These are phyloP conservation scores for Geotrichum cucujoidarum DNA, from an alignment of 1,139 yeast genomes.

Conservation along the genomic window DNA sequence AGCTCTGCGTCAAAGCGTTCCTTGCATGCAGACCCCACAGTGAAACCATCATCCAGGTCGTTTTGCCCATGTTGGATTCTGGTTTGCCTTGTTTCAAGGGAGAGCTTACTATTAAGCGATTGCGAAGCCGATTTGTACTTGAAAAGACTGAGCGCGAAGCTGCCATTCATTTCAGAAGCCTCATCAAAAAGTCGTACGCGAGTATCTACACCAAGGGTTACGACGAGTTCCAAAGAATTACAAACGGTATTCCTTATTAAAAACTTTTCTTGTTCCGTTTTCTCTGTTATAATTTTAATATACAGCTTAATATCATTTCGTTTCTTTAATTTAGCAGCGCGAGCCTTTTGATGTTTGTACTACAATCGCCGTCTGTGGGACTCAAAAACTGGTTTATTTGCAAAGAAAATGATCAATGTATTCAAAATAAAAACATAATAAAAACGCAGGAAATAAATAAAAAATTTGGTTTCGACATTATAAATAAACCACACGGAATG, in stretches of 20 bases:
- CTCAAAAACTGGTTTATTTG: too few relatives aligned
- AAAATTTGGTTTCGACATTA: too few relatives aligned
- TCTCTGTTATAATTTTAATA: too few relatives aligned
- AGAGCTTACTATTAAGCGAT: constrained; percentile 69
- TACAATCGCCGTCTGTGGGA: too few relatives aligned
- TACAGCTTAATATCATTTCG: too few relatives aligned
- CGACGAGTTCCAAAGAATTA: constrained; percentile 93
- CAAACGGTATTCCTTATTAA: constrained; percentile 92
- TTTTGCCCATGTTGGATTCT: constrained; percentile 88
- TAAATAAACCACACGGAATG: too few relatives aligned
- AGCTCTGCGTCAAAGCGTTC: constrained; percentile 87
- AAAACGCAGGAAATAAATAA: too few relatives aligned
- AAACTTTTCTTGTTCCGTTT: not conserved
- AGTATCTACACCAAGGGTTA: constrained; percentile 89
- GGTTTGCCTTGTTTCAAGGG: constrained; percentile 95
- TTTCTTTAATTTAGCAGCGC: too few relatives aligned
- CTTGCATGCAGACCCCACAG: constrained; percentile 85
- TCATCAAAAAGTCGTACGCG: constrained; percentile 79
- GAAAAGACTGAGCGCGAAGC: constrained; percentile 81
- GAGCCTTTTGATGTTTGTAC: too few relatives aligned
- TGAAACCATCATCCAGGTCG: constrained; percentile 80
- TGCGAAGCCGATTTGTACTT: constrained; percentile 76
- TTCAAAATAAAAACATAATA: too few relatives aligned
- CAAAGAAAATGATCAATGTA: too few relatives aligned
- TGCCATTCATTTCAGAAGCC: constrained; percentile 64